Evolutionary conservation across 495 filamentous ascomycete species (phyloP).

Genomic region (Jackrogersella multiformis): DNA sequence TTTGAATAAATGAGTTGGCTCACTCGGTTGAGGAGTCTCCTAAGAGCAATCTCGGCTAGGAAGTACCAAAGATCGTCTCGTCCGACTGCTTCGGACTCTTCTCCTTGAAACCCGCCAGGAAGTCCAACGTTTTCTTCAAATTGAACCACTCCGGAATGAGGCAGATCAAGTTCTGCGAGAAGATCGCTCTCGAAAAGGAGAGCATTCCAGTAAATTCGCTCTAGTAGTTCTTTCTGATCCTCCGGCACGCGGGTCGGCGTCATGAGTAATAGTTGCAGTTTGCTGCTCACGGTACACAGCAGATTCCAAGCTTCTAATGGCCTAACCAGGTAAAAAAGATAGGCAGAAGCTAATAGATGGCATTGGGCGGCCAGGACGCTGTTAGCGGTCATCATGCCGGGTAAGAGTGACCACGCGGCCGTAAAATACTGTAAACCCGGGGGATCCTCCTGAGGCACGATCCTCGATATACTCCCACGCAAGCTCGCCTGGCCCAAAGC

Average conservation of each 20-base stretch:
- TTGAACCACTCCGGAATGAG: conserved; percentile 81
- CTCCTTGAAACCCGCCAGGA: conserved; percentile 77
- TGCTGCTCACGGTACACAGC: conserved; percentile 79
- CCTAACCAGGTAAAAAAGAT: conserved; percentile 82
- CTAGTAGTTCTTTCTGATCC: conserved; percentile 73
- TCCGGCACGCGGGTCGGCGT: conserved; percentile 73
- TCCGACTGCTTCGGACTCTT: conserved; percentile 69
- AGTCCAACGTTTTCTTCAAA: conserved; percentile 83
- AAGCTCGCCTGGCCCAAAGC: conserved; percentile 78
- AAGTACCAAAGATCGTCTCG: conserved; percentile 87
- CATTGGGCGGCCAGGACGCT: conserved; percentile 79
- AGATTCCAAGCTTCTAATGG: conserved; percentile 85
- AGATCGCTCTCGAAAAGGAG: conserved; percentile 84
- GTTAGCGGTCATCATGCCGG: conserved; percentile 80
- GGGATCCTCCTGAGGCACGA: conserved; percentile 73
- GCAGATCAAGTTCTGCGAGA: conserved; percentile 80
- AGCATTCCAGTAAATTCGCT: conserved; percentile 85
- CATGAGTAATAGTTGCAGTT: conserved; percentile 78
- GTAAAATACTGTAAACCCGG: conserved; percentile 84
- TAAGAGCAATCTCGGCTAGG: conserved; percentile 79
- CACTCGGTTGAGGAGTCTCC: conserved; percentile 79
- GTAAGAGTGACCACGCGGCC: conserved; percentile 79
- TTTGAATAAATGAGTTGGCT: conserved; percentile 84
- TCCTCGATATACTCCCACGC: conserved; percentile 75
- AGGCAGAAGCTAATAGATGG: conserved; percentile 79